Percentiles rank a stretch among this genome's conserved stretches.
Conservation (phyloP, 495 filamentous ascomycete genomes). For the Chaetomidium leptoderma region DNA sequence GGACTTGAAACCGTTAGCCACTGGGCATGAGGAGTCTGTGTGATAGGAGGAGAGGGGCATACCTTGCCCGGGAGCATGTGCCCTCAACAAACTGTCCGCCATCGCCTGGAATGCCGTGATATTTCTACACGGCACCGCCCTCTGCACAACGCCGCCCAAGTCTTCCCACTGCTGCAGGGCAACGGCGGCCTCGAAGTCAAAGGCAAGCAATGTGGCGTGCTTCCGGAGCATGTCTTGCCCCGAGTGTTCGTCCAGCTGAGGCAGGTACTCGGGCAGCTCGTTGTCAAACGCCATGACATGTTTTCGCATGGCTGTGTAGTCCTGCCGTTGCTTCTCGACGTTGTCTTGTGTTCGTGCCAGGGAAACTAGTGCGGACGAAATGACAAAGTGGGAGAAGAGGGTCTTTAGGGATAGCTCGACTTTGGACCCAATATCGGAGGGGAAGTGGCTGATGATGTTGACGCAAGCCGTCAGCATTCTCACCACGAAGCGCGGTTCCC, state of each 20-base stretch:
- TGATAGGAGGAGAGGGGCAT: background rate
- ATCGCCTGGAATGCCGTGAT: constrained; percentile 45
- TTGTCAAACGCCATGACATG: constrained; percentile 54
- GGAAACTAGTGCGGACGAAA: constrained; percentile 53
- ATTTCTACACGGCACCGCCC: constrained; percentile 38
- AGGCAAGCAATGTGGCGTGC: constrained; percentile 58
- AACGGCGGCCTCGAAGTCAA: constrained; percentile 72
- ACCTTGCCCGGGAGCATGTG: constrained; percentile 50
- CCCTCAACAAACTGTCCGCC: constrained; percentile 59
- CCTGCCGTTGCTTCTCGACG: constrained; percentile 52
- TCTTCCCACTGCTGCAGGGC: constrained; percentile 63
- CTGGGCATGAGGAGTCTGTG: background rate
- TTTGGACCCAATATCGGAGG: constrained; percentile 43
- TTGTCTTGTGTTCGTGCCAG: constrained; percentile 63
- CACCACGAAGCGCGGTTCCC: constrained; percentile 49
- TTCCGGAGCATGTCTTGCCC: constrained; percentile 55
- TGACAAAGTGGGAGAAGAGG: constrained; percentile 67
- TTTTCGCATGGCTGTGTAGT: constrained; percentile 56
- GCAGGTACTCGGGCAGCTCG: constrained; percentile 34
- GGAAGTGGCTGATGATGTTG: constrained; percentile 58
- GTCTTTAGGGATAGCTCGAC: constrained; percentile 54
- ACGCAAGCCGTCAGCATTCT: constrained; percentile 58
- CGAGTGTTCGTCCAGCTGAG: constrained; percentile 40
- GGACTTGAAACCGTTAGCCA: constrained; percentile 26
- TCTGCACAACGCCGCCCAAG: constrained; percentile 58